Evolutionary conservation across 2,329 filamentous ascomycete genomes (phyloP).

Genomic region (Aspergillus ruber): DNA sequence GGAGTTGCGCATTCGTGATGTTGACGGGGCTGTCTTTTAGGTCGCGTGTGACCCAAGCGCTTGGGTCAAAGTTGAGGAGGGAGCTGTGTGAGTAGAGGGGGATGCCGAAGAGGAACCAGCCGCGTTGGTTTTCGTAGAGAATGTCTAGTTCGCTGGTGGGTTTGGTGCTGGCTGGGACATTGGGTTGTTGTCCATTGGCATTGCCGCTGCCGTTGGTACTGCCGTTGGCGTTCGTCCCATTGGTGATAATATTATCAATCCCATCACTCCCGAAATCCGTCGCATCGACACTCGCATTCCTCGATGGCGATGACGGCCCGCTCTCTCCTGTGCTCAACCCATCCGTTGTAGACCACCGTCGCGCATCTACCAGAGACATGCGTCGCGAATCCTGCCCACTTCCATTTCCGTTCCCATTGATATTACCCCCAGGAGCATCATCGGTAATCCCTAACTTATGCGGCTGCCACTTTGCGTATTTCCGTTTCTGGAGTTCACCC

Average conservation of each 20-base stretch:
- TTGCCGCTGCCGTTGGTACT: not conserved
- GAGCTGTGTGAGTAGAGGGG: conserved; percentile 84
- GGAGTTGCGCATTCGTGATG: conserved; percentile 82
- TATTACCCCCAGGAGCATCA: not conserved
- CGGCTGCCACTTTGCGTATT: conserved; percentile 48
- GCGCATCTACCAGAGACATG: not conserved
- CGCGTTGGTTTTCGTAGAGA: conserved; percentile 91
- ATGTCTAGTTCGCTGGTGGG: conserved; percentile 62
- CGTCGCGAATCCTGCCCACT: not conserved
- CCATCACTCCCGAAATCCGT: not conserved
- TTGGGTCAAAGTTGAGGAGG: conserved; percentile 76
- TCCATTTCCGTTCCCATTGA: not conserved
- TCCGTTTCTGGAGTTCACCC: conserved; percentile 34
- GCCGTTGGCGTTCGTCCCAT: not conserved
- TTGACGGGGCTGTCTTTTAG: conserved; percentile 56
- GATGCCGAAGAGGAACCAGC: conserved; percentile 80
- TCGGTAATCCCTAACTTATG: conserved; percentile 47
- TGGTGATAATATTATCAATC: not conserved
- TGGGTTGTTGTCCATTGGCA: not conserved
- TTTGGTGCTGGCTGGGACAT: conserved; percentile 11
- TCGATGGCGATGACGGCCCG: not conserved
- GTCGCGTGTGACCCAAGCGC: conserved; percentile 72
- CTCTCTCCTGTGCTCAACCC: not conserved
- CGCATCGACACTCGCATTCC: not conserved
- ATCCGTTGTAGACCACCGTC: not conserved